Evolutionary conservation across 192 early-diverging fungal species (phyloP), one percentile per base, ranked within the genome.

Genomic region (Spizellomyces punctatus): DNA sequence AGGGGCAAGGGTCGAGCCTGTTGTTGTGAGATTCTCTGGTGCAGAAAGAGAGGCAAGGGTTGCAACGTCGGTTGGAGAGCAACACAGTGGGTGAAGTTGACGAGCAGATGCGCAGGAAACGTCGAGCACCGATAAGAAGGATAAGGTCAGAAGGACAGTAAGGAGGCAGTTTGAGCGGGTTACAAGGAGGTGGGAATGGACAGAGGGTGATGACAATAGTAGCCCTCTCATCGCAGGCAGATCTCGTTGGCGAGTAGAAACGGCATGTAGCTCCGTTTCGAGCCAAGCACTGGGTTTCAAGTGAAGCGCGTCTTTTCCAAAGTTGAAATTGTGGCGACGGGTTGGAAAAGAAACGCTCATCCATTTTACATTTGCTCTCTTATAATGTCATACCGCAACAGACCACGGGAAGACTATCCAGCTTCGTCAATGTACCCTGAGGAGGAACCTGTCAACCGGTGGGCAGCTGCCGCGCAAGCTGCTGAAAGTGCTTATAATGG

Each of bases 1-100:
- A 6, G 92, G 92, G 3, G 85, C 71, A 5, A 96, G 66, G 17
- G 61, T 72, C 8, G 74, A 59, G 12, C 72, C 72, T 9, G 72
- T 67, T 16, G 43, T 46, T 10, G 72, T 72, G 6, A 72, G 71
- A 52, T 72, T 72, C 45, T 63, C 22, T n/a, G 17, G 45, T 6
- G 63, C 60, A 10, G 71, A 72, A 16, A 64, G 49, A 10, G 60
- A n/a, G 52, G 63, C 47, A 6, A 72, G 63, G 8, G 61, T 55
- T 12, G 61, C n/a, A 19, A 72, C 14, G 16, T 49, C 8, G 5
- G 69, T 21, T 6, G 59, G 69, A 9, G 69, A 63, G 59, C 69
- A 71, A 48, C 69, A 62, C 16, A 16, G 6, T 3, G n/a, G 16
- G 64, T 65, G 64, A 47, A 65, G 64, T 47, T 50, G 36, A 27